Evolutionary conservation across 2,329 filamentous ascomycete species (phyloP), one percentile per base, ranked within the genome.

Genomic region (Cladophialophora chaetospira): DNA sequence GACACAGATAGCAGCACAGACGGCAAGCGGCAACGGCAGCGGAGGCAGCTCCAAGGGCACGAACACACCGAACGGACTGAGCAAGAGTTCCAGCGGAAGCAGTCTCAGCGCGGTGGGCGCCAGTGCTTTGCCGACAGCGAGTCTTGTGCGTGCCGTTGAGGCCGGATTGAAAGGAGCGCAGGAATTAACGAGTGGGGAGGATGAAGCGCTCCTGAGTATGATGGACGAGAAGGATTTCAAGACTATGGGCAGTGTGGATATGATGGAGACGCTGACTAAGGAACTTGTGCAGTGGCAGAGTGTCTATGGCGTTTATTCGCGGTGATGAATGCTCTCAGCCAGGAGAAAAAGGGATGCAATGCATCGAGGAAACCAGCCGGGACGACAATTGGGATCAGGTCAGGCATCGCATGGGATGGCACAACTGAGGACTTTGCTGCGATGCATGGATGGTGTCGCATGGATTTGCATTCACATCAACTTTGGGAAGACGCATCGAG

Each of bases 201-300:
- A 17, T 11, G 31, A 55, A 5, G 28, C n/a, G 13, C 4, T 21
- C 1, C 13, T 44, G n/a, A 8, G 19, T 0, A 45, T 62, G 36
- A 63, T 64, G 15, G 69, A 72, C 44, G 72, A 76, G 57, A 71
- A 68, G 65, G 82, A 86, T 1, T 96, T 96, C 71, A 89, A 87
- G 65, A 82, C 88, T 6, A 77, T 96, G 62, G 88, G 79, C 55
- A 91, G 88, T 65, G 79, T 89, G 62, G 89, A 95, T 73, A 95
- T 96, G 89, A 95, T 95, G 89, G 91, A 95, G 70, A 81, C 85
- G 65, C 73, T 96, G 70, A 92, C 88, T 60, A 82, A 88, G 60
- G 86, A 91, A 70, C 80, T 96, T 67, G 83, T 93, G 64, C 88
- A 88, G 67, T 96, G 90, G 90, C 90, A 96, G 74, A 87, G 88